These are phyloP conservation scores for Polytrichum commune DNA, from an alignment of 225 moss, liverwort and hornwort species.

Conservation along the genomic window DNA sequence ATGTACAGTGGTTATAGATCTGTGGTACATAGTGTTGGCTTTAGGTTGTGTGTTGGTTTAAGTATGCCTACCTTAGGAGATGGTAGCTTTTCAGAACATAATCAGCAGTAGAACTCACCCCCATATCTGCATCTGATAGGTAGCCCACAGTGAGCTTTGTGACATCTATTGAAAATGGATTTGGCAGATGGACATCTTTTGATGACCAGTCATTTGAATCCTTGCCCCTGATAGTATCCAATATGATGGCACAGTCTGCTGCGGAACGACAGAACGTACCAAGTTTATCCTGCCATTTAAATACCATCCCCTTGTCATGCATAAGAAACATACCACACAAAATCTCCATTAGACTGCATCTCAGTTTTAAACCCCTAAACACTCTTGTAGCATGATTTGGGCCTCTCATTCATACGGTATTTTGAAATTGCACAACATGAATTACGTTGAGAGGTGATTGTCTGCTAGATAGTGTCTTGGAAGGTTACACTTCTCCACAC, in stretches of 20 bases:
- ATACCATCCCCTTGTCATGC: not conserved
- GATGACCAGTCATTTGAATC: constrained; percentile 65
- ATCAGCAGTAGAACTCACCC: constrained; percentile 19
- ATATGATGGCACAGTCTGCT: constrained; percentile 51
- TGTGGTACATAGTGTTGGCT: too few species aligned
- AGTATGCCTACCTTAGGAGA: not conserved
- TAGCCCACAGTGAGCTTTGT: constrained; percentile 69
- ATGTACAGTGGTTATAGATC: too few species aligned
- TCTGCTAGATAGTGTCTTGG: too few species aligned
- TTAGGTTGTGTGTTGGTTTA: too few species aligned
- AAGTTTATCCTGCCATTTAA: constrained; percentile 52
- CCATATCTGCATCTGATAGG: constrained; percentile 68
- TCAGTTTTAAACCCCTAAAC: too few species aligned
- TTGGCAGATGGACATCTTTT: constrained; percentile 46
- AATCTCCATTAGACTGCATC: too few species aligned
- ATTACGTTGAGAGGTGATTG: too few species aligned
- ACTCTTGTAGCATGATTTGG: too few species aligned
- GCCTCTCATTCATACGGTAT: too few species aligned
- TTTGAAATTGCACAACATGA: too few species aligned
- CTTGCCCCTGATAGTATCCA: constrained; percentile 68
- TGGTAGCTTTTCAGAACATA: not conserved
- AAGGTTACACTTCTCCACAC: too few species aligned
- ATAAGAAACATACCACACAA: too few species aligned
- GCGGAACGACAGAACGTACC: constrained; percentile 67
- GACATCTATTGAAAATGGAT: constrained; percentile 58